Evolutionary conservation across 768 basidiomycete genomes (phyloP), one percentile per base, ranked within the genome.

Genomic region (Symmetrospora coprosmae): DNA sequence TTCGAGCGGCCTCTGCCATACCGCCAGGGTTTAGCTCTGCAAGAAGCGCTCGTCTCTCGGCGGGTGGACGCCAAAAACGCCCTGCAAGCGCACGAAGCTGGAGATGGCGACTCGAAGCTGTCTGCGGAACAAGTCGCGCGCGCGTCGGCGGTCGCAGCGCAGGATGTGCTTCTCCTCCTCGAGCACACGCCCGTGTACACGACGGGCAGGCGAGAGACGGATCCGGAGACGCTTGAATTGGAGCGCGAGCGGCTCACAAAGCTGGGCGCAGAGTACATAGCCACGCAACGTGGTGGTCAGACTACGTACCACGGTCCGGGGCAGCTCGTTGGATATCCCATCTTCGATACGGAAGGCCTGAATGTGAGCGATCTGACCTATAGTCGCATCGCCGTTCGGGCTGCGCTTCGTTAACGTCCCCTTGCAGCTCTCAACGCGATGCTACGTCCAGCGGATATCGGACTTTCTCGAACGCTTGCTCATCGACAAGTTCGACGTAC

Each of bases 241-340:
- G 74, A 77, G 17, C 78, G 80, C 50, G 77, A 77, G 38, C 62
- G 71, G 37, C 75, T 96, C n/a, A 79, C 78, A 2, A 70, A 76
- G 30, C 76, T 87, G 23, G 92, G 92, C 25, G 92, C 92, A 0
- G 87, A 94, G 70, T 91, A 91, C 68, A 79, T 86, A 37, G 74
- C 80, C 23, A 82, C 89, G 2, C 78, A 80, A 52, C 78, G 94
- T 52, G 94, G 94, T 14, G 94, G 94, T 2, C 84, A 96, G 74
- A 78, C 89, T 60, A 99, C 94, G 1, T 99, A 87, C 72, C 94
- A 99, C 72, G 94, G 94, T 0, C 91, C 94, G 1, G 94, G 94
- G 5, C 94, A 99, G 73, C 77, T 99, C 67, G 86, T 96, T 16
- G 94, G 90, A 28, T 99, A 99, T 71, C 88, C 90, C 1, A 77